Evolutionary conservation across 1,139 yeast species (phyloP).

Genomic region (Yueomyces sp.): DNA sequence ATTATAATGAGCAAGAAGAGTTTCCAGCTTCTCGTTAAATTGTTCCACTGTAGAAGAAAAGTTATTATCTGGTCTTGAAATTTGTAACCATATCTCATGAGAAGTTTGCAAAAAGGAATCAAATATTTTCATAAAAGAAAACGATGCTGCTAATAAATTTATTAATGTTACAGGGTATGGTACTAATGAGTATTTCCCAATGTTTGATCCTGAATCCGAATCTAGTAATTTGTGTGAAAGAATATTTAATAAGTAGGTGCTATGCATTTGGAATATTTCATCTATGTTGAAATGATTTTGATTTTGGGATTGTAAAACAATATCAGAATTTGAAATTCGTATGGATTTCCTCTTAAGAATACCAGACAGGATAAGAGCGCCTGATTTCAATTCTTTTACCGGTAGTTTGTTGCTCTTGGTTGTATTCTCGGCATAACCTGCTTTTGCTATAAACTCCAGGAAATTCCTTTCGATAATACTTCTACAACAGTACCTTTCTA

Average conservation of each 20-base stretch:
- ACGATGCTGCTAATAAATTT: slow-evolving; percentile 12
- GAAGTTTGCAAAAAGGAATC: slow-evolving; percentile 16
- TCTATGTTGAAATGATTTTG: slow-evolving; percentile 13
- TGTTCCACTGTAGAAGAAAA: slow-evolving; percentile 7
- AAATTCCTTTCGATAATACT: slow-evolving; percentile 25
- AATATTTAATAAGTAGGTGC: slow-evolving; percentile 12
- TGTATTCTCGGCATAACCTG: slow-evolving; percentile 9
- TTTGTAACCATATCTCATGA: slow-evolving; percentile 17
- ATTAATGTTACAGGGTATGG: slow-evolving; percentile 19
- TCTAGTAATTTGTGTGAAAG: slow-evolving; percentile 16
- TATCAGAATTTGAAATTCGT: slow-evolving; percentile 1
- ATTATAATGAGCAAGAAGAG: slow-evolving; percentile 12
- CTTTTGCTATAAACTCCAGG: slow-evolving; percentile 28
- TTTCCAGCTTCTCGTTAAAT: slow-evolving; percentile 11
- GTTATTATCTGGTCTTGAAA: slow-evolving; percentile 11
- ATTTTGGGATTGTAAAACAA: not conserved
- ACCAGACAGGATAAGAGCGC: slow-evolving; percentile 9
- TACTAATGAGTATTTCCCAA: slow-evolving; percentile 15
- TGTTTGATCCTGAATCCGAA: slow-evolving; percentile 8
- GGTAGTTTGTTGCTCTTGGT: not conserved
- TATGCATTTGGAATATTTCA: slow-evolving; percentile 15
- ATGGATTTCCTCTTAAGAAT: slow-evolving; percentile 10
- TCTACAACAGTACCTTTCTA: slow-evolving; percentile 16
- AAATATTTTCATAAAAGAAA: slow-evolving; percentile 13
- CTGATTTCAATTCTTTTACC: slow-evolving; percentile 3